A percentile compares a stretch with the other conserved stretches of the same genome.
These are phyloP conservation scores for Entonaema liquescens DNA, from an alignment of 495 filamentous ascomycete species.

Conservation along the genomic window DNA sequence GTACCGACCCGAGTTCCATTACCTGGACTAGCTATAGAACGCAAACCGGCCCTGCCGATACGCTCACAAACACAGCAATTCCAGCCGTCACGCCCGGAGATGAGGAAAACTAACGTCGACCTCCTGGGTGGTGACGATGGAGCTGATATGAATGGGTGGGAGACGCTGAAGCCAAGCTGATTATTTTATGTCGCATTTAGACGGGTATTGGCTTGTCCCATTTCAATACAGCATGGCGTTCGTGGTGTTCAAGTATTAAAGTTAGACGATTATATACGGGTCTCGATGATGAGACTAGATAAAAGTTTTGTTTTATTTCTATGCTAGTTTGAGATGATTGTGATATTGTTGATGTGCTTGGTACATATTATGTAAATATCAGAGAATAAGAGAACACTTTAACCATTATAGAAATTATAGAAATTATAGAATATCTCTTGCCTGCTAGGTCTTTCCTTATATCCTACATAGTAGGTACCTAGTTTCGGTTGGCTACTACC, in stretches of 20 bases:
- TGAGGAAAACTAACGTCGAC: constrained; percentile 44
- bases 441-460: too few species aligned
- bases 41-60: constrained; percentile 37
- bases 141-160: constrained; percentile 56
- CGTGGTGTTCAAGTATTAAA: constrained; percentile 1
- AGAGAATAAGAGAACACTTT: not conserved
- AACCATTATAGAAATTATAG: too few species aligned
- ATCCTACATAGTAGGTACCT: too few species aligned
- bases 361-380: not conserved
- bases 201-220: constrained; percentile 1
- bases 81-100: constrained; percentile 39
- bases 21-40: constrained; percentile 36
- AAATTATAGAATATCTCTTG: too few species aligned
- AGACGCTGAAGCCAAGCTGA: constrained; percentile 55
- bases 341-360: not conserved
- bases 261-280: constrained; percentile 14
- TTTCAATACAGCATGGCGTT: constrained; percentile 33
- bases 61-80: constrained; percentile 38
- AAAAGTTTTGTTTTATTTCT: not conserved
- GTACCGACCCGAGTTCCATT: constrained; percentile 25
- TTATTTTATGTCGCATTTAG: constrained; percentile 13
- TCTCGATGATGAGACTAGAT: not conserved
- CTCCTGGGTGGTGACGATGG: constrained; percentile 51
- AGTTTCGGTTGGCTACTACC: not conserved
- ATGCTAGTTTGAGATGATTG: not conserved